These are phyloP conservation scores for Scolecobasidium constrictum DNA, from an alignment of 2,329 filamentous ascomycete genomes.

Conservation along the genomic window DNA sequence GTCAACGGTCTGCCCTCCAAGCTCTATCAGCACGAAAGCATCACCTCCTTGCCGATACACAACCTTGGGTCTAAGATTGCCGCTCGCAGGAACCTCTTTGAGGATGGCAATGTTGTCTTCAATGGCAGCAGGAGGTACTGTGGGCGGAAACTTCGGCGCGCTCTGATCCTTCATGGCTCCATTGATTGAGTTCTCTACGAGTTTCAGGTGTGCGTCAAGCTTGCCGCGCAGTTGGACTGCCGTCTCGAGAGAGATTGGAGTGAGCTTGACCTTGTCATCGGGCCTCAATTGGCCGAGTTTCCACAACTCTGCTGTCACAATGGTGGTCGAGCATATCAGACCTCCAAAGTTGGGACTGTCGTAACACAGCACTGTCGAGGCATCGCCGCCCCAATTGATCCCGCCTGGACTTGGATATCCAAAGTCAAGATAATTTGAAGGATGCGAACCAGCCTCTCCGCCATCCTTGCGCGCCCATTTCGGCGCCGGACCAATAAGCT, in stretches of 20 bases:
- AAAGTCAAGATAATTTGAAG: constrained; percentile 41
- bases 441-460: constrained; percentile 53
- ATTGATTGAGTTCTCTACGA: constrained; percentile 25
- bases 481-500: constrained; percentile 47
- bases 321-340: constrained; percentile 45
- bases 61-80: constrained; percentile 16
- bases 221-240: constrained; percentile 35
- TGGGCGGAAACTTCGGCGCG: constrained; percentile 4
- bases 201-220: constrained; percentile 34
- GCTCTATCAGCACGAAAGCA: constrained; percentile 7
- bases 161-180: not conserved
- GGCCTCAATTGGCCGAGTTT: constrained; percentile 51
- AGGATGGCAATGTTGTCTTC: not conserved
- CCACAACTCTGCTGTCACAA: constrained; percentile 48
- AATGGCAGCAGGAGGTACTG: constrained; percentile 13
- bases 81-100: not conserved
- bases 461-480: constrained; percentile 49
- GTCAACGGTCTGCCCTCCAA: constrained; percentile 6
- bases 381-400: constrained; percentile 52
- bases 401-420: constrained; percentile 45
- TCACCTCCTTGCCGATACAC: constrained; percentile 27
- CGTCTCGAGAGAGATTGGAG: constrained; percentile 39
- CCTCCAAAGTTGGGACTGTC: constrained; percentile 52
- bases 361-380: constrained; percentile 47
- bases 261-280: constrained; percentile 43